Conservation (phyloP, 208 protist species). For the Phytomonas sp. region DNA sequence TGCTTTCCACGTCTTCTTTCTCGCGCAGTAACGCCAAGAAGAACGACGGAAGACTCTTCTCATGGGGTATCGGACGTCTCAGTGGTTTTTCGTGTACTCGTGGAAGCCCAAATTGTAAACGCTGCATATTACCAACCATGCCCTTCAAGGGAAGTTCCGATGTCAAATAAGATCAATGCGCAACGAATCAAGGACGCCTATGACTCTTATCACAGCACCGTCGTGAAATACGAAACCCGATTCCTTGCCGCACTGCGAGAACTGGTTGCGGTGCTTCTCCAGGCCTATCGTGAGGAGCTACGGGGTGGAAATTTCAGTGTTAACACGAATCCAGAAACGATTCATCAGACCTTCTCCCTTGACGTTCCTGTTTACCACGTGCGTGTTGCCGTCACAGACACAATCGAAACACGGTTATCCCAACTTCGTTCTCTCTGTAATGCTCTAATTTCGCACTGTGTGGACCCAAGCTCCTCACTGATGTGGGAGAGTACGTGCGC, state of each 20-base stretch:
- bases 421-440: slow-evolving; percentile 18
- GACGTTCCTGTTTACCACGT: slow-evolving; percentile 44
- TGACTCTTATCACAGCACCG: background rate
- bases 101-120: background rate
- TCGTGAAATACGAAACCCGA: background rate
- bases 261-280: background rate
- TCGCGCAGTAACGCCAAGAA: background rate
- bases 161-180: background rate
- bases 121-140: background rate
- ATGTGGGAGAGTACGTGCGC: slow-evolving; percentile 5
- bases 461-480: background rate
- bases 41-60: background rate
- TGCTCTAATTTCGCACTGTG: slow-evolving; percentile 17
- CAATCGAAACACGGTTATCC: slow-evolving; percentile 21
- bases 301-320: background rate
- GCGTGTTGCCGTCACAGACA: slow-evolving; percentile 26
- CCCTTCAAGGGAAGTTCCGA: background rate
- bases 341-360: background rate
- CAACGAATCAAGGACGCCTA: background rate
- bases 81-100: background rate
- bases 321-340: background rate
- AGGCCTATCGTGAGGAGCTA: background rate
- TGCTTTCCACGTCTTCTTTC: background rate
- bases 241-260: background rate
- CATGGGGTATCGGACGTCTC: background rate